Conservation (phyloP, 768 basidiomycete genomes). For the Austroboletus eburneus region DNA sequence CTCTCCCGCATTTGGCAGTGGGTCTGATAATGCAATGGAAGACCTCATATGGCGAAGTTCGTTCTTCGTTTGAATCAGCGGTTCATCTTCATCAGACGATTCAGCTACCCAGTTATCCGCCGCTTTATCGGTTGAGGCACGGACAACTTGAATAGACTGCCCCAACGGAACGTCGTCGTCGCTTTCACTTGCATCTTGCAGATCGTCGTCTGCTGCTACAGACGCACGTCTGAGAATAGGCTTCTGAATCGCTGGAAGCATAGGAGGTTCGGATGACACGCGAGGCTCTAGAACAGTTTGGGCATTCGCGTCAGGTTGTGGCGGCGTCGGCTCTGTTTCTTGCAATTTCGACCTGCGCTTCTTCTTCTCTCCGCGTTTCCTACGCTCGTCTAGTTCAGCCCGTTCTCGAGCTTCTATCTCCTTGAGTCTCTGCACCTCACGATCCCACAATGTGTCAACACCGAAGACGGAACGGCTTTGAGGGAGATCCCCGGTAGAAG, state of each 20-base stretch:
- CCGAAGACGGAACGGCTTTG: slow-evolving; percentile 83
- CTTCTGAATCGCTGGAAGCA: slow-evolving; percentile 35
- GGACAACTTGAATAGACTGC: slow-evolving; percentile 14
- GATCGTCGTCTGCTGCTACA: slow-evolving; percentile 34
- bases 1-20: neutral
- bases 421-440: slow-evolving; percentile 76
- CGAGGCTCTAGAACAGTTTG: slow-evolving; percentile 23
- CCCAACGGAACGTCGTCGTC: slow-evolving; percentile 34
- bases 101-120: slow-evolving; percentile 43
- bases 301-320: slow-evolving; percentile 31
- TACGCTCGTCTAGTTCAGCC: slow-evolving; percentile 49
- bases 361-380: slow-evolving; percentile 39
- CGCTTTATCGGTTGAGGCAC: slow-evolving; percentile 18
- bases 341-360: slow-evolving; percentile 45
- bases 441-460: slow-evolving; percentile 89
- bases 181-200: slow-evolving; percentile 51
- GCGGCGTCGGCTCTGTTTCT: slow-evolving; percentile 32
- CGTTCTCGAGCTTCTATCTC: slow-evolving; percentile 71
- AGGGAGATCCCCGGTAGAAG: slow-evolving; percentile 32
- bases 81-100: slow-evolving; percentile 61
- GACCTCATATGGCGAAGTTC: slow-evolving; percentile 44
- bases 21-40: neutral
- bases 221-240: slow-evolving; percentile 30
- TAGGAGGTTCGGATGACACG: slow-evolving; percentile 23
- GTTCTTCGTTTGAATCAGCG: slow-evolving; percentile 53